These are phyloP conservation scores for Dissoconium aciculare DNA, from an alignment of 2,329 filamentous ascomycete genomes.

Conservation along the genomic window DNA sequence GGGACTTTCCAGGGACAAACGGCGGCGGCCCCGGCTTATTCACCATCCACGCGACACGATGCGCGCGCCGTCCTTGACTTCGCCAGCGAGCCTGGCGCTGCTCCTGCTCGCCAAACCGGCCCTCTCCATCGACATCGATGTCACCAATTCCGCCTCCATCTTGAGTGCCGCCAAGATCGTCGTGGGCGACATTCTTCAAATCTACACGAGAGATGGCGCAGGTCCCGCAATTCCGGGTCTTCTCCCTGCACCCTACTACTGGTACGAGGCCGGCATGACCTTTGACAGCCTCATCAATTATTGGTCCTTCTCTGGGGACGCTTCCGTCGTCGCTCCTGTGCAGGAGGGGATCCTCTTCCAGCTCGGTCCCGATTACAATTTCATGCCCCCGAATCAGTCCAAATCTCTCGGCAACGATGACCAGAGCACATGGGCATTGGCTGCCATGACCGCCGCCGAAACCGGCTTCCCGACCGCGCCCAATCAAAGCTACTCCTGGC, in stretches of 20 bases:
- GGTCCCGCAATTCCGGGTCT: slow-evolving; percentile 13
- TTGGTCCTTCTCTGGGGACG: slow-evolving; percentile 50
- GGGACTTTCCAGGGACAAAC: no score
- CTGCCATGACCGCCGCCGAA: slow-evolving; percentile 66
- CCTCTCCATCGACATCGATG: slow-evolving; percentile 8
- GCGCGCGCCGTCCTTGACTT: no score
- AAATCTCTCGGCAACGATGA: slow-evolving; percentile 36
- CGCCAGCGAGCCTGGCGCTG: slow-evolving; percentile 3
- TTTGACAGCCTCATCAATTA: slow-evolving; percentile 58
- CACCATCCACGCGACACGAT: no score
- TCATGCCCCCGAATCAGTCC: slow-evolving; percentile 37
- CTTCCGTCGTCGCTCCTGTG: slow-evolving; percentile 45
- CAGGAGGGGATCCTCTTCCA: slow-evolving; percentile 46
- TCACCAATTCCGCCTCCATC: slow-evolving; percentile 7
- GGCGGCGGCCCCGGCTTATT: no score
- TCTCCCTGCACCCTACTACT: slow-evolving; percentile 28
- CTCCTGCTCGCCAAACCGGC: slow-evolving; percentile 6
- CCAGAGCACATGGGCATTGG: slow-evolving; percentile 65
- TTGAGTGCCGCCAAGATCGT: slow-evolving; percentile 8
- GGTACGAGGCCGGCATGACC: slow-evolving; percentile 51
- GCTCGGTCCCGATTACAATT: slow-evolving; percentile 45
- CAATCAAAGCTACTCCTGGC: slow-evolving; percentile 37
- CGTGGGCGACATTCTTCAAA: slow-evolving; percentile 9
- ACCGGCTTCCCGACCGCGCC: slow-evolving; percentile 45
- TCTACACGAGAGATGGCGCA: slow-evolving; percentile 9